Percentiles rank a stretch among this genome's conserved stretches.
Conservation (phyloP, 164 flowering plant genomes). For the Nelumbo lutea region DNA sequence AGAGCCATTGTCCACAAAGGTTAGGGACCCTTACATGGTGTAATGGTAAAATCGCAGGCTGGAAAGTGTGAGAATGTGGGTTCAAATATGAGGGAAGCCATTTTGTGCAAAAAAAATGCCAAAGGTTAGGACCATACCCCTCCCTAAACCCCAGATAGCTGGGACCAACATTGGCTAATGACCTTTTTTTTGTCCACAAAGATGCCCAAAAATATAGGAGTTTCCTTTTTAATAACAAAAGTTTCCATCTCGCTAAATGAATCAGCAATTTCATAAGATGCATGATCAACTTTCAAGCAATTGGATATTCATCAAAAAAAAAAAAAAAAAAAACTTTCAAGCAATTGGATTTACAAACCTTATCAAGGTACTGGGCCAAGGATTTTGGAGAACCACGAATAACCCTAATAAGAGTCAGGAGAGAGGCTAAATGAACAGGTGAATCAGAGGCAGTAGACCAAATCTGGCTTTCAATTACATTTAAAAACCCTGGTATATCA, state of each 20-base stretch:
- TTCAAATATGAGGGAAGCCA: background rate
- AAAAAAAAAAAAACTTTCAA: background rate
- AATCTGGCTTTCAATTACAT: slow-evolving; percentile 77
- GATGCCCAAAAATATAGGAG: background rate
- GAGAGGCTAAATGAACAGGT: slow-evolving; percentile 85
- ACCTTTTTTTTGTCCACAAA: background rate
- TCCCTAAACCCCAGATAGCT: no score
- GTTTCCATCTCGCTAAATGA: no score
- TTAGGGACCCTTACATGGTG: background rate
- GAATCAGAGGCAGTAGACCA: slow-evolving; percentile 99
- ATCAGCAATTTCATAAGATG: no score
- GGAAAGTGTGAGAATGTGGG: no score
- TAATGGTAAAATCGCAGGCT: no score
- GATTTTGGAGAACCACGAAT: slow-evolving; percentile 80
- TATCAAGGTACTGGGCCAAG: slow-evolving; percentile 65
- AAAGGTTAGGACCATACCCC: no score
- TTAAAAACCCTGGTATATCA: slow-evolving; percentile 67
- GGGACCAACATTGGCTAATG: no score
- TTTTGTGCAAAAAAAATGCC: no score
- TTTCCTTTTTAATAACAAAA: background rate
- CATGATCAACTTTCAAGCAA: no score
- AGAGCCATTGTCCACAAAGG: background rate
- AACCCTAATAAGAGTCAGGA: slow-evolving; percentile 76
- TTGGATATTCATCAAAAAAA: no score
- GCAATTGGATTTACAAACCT: slow-evolving; percentile 51